A percentile compares a stretch with the other conserved stretches of the same genome.
Conservation (phyloP, 2,329 filamentous ascomycete genomes). For the Neonectria coccinea region DNA sequence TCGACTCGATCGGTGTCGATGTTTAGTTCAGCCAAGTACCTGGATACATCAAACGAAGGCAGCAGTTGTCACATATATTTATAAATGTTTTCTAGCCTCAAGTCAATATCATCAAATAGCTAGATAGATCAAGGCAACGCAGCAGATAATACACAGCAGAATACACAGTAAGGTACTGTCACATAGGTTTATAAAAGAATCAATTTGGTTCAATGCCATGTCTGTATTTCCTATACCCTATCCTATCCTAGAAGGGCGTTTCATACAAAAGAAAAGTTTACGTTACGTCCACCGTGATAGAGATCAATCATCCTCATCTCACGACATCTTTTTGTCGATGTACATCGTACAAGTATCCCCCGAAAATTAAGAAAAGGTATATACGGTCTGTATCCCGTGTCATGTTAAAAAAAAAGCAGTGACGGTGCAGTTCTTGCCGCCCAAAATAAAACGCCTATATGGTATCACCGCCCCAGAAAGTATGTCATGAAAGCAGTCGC, state of each 20-base stretch:
- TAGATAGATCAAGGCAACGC: too few relatives aligned
- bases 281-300: slow-evolving; percentile 10
- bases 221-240: slow-evolving; percentile 31
- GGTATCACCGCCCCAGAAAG: slow-evolving; percentile 26
- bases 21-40: too few relatives aligned
- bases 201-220: slow-evolving; percentile 28
- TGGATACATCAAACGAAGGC: too few relatives aligned
- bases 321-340: slow-evolving; percentile 19
- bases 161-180: too few relatives aligned
- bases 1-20: neutral
- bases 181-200: neutral
- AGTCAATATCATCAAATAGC: too few relatives aligned
- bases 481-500: slow-evolving; percentile 20
- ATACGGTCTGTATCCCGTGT: slow-evolving; percentile 19
- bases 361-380: slow-evolving; percentile 26
- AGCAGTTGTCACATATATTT: neutral
- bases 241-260: slow-evolving; percentile 23
- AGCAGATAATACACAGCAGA: too few relatives aligned
- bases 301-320: slow-evolving; percentile 22
- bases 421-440: slow-evolving; percentile 22
- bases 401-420: slow-evolving; percentile 7
- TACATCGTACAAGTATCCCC: slow-evolving; percentile 15
- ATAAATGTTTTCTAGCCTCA: too few relatives aligned
- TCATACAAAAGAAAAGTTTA: slow-evolving; percentile 39
- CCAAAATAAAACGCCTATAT: slow-evolving; percentile 28